Percentiles rank a stretch among this genome's conserved stretches.
Evolutionary conservation across 768 basidiomycete genomes (phyloP).

Genomic region (Calvatia gigantea): DNA sequence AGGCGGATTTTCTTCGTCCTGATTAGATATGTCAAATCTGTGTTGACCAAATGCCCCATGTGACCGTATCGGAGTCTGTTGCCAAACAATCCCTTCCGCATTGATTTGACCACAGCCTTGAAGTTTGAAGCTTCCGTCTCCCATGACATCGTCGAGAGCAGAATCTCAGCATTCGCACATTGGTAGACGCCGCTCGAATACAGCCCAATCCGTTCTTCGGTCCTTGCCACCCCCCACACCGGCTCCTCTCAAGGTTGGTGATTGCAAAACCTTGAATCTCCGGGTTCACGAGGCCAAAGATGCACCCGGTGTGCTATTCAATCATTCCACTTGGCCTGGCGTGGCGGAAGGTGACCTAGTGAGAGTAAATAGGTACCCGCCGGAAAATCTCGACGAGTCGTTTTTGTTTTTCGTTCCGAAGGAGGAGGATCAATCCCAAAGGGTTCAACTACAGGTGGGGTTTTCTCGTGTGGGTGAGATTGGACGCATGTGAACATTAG

Average conservation of each 20-base stretch:
- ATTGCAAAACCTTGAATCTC: slow-evolving; percentile 56
- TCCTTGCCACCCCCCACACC: slow-evolving; percentile 38
- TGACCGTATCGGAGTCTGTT: too few relatives aligned
- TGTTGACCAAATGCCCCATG: too few relatives aligned
- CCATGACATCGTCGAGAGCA: slow-evolving; percentile 59
- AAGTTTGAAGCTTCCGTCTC: too few relatives aligned
- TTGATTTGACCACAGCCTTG: too few relatives aligned
- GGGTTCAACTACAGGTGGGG: slow-evolving; percentile 64
- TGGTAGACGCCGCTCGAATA: slow-evolving; percentile 69
- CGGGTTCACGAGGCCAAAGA: slow-evolving; percentile 78
- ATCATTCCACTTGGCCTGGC: slow-evolving; percentile 75
- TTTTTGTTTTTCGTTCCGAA: slow-evolving; percentile 66
- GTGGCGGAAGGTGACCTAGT: slow-evolving; percentile 75
- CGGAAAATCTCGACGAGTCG: slow-evolving; percentile 34
- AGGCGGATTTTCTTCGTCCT: too few relatives aligned
- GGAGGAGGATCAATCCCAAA: slow-evolving; percentile 57
- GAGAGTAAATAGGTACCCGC: slow-evolving; percentile 42
- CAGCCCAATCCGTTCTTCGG: slow-evolving; percentile 62
- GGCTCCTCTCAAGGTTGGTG: slow-evolving; percentile 57
- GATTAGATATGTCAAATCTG: too few relatives aligned
- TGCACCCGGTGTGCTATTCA: slow-evolving; percentile 57
- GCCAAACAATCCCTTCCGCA: too few relatives aligned
- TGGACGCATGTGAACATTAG: neutral
- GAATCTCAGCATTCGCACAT: slow-evolving; percentile 58
- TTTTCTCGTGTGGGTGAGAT: neutral